Base-by-base conservation (phyloP, 169 alveolate species). In the Plasmodium sp. region DNA sequence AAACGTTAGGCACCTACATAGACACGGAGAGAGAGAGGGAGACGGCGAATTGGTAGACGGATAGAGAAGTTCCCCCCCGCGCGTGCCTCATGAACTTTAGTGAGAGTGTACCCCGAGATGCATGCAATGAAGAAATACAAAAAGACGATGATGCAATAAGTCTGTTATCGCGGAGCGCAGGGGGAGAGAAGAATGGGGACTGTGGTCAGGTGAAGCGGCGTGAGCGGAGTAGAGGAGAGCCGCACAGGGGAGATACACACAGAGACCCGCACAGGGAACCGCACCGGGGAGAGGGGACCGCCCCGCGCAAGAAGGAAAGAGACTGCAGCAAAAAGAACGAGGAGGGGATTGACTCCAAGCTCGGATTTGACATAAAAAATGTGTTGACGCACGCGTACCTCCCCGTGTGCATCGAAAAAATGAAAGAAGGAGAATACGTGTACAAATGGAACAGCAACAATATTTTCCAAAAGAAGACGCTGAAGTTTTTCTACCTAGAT, bases 341-440 rank as follows among this genome's bases (percentile, higher is more conserved):
- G 5, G 84, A 43, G 10, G 77, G 72, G n/a, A 82, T 82, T 9
- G 82, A 92, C n/a, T 16, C 85, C 2, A 92, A 92, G 39, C 39
- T 92, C 82, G 81, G 84, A 27, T 92, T 92, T 81, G 95, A 92
- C 62, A 92, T 92, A n/a, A 92, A 41, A 27, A 92, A 92, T 73
- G 92, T 92, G 12, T 41, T 92, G 41, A 81, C 92, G 82, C 92
- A 92, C 67, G 95, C 95, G 54, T 92, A 92, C 62, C 67, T 92
- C 54, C 95, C 95, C 7, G 92, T 72, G 67, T 92, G 95, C 39
- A 45, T 92, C 71, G 95, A 92, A 82, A 92, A 92, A 92, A 92
- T 92, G 95, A 92, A 92, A 73, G 95, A 92, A 73, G 95, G 95
- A 81, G 95, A 92, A 43, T 92, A 92, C 54, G 92, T 92, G 22